These are phyloP conservation scores for Coelastrella sp. DNA, from an alignment of 139 green algal species.

Conservation along the genomic window DNA sequence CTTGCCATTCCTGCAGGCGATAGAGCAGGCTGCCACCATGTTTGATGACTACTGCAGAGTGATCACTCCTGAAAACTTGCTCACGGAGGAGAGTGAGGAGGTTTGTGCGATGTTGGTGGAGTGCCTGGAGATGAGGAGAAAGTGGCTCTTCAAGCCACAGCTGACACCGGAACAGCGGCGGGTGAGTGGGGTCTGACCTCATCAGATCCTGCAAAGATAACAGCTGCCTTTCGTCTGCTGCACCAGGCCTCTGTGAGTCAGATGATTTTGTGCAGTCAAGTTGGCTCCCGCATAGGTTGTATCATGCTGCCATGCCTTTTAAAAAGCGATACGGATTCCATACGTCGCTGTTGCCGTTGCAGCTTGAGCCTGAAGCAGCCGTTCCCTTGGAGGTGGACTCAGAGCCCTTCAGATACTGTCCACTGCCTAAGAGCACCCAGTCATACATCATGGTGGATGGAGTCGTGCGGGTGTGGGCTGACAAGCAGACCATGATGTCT, in stretches of 20 bases:
- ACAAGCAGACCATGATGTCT: constrained; percentile 2
- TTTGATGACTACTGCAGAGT: constrained; percentile 70
- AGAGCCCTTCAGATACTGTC: constrained; percentile 76
- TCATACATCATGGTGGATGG: constrained; percentile 90
- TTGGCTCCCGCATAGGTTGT: too few species aligned
- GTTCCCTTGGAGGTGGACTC: constrained; percentile 63
- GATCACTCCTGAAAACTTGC: constrained; percentile 68
- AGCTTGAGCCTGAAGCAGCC: constrained; percentile 71
- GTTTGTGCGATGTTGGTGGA: constrained; percentile 90
- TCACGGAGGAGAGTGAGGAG: constrained; percentile 71
- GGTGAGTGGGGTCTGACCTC: constrained; percentile 6
- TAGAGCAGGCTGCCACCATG: constrained; percentile 47
- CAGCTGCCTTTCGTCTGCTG: too few species aligned
- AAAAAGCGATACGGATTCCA: neutral
- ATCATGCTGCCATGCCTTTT: neutral
- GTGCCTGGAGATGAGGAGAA: constrained; percentile 84
- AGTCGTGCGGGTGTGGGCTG: constrained; percentile 85
- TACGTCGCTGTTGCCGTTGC: neutral
- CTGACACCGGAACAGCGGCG: constrained; percentile 27
- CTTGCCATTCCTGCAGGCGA: constrained; percentile 26
- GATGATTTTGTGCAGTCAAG: too few species aligned
- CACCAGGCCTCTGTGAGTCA: too few species aligned
- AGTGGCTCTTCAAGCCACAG: constrained; percentile 88
- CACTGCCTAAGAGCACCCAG: constrained; percentile 59
- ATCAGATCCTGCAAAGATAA: too few species aligned